A percentile compares a stretch with the other conserved stretches of the same genome.
phyloP scores from a whole-genome alignment of 768 basidiomycete genomes.

The Paxillus ammoniavirescens region DNA sequence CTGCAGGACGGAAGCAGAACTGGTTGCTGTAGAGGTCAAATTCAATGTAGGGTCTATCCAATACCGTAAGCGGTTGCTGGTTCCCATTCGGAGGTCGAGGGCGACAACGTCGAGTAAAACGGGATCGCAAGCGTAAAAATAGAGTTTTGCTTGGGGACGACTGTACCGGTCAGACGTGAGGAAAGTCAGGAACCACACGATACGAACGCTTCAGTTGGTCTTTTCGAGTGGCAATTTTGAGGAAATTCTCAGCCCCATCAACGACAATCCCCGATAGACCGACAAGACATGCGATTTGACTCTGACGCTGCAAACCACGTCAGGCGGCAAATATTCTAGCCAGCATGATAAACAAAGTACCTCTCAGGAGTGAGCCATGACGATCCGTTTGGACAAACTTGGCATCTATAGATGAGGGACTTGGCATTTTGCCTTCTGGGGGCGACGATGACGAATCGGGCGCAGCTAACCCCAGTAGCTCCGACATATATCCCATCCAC shows the following conservation, averaged over 20 bases:
- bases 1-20: slow-evolving; percentile 81
- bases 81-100: slow-evolving; percentile 25
- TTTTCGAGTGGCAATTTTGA: slow-evolving; percentile 73
- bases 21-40: slow-evolving; percentile 86
- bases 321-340: background rate
- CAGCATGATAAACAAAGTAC: slow-evolving; percentile 37
- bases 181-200: background rate
- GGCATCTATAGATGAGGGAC: slow-evolving; percentile 63
- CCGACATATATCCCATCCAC: slow-evolving; percentile 91
- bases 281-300: slow-evolving; percentile 74
- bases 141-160: slow-evolving; percentile 73
- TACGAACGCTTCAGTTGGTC: slow-evolving; percentile 67
- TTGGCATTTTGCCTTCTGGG: slow-evolving; percentile 42
- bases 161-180: slow-evolving; percentile 36
- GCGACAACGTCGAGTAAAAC: slow-evolving; percentile 54
- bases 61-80: slow-evolving; percentile 42
- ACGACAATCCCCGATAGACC: slow-evolving; percentile 80
- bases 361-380: slow-evolving; percentile 76
- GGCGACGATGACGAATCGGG: slow-evolving; percentile 28
- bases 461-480: slow-evolving; percentile 60
- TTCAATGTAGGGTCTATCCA: slow-evolving; percentile 61
- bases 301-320: slow-evolving; percentile 46
- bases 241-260: slow-evolving; percentile 86
- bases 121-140: slow-evolving; percentile 78
- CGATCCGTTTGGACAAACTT: too few species aligned